These are phyloP conservation scores for Elsinoe arachidis DNA, from an alignment of 2,329 filamentous ascomycete species.

Conservation along the genomic window DNA sequence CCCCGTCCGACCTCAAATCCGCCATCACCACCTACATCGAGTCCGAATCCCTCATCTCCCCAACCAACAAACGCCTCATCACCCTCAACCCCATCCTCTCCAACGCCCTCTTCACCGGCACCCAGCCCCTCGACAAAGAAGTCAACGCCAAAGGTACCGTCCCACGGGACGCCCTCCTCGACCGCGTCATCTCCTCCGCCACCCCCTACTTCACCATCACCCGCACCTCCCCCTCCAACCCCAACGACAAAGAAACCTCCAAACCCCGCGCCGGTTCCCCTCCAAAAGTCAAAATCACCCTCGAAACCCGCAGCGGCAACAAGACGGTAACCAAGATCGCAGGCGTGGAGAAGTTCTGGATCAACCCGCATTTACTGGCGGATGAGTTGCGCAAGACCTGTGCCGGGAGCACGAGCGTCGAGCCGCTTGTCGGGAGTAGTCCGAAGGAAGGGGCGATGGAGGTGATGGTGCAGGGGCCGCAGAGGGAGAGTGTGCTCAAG, in stretches of 20 bases:
- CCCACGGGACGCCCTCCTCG: constrained; percentile 51
- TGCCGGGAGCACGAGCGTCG: constrained; percentile 58
- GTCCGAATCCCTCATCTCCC: constrained; percentile 46
- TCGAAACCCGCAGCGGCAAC: constrained; percentile 58
- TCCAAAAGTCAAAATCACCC: constrained; percentile 50
- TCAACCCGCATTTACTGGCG: constrained; percentile 51
- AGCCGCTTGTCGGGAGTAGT: constrained; percentile 49
- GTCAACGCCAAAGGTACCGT: constrained; percentile 50
- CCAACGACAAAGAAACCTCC: constrained; percentile 31
- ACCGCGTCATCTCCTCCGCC: constrained; percentile 49
- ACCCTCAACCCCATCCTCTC: constrained; percentile 55
- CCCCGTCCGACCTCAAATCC: constrained; percentile 49
- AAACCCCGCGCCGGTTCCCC: constrained; percentile 54
- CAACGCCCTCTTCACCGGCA: constrained; percentile 50
- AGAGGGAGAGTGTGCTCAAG: constrained; percentile 52
- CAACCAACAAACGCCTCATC: constrained; percentile 53
- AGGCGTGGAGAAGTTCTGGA: constrained; percentile 53
- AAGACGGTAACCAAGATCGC: constrained; percentile 57
- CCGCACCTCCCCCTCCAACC: constrained; percentile 32
- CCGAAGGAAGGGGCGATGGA: constrained; percentile 58
- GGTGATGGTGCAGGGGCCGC: constrained; percentile 59
- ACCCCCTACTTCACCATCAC: constrained; percentile 51
- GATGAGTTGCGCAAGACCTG: constrained; percentile 60
- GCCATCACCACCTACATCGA: constrained; percentile 52
- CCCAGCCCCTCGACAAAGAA: constrained; percentile 45